Evolutionary conservation across 2,329 filamentous ascomycete species (phyloP).

Genomic region (Clonostachys rhizophaga): DNA sequence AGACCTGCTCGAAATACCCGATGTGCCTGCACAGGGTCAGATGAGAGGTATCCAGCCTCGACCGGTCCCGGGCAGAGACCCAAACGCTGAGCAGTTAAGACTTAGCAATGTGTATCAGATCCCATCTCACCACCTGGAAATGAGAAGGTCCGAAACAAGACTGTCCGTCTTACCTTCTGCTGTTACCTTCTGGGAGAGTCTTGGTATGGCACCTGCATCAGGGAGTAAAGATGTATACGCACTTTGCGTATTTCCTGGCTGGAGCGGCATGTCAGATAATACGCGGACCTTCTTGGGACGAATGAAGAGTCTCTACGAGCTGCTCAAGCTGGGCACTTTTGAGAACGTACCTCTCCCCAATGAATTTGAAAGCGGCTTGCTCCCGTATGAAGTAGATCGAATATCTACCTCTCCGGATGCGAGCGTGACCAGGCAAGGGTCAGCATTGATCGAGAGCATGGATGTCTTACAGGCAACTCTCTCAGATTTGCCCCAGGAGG

Average conservation of each 20-base stretch:
- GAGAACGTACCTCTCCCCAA: conserved; percentile 37
- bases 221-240: conserved; percentile 68
- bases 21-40: conserved; percentile 48
- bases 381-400: conserved; percentile 44
- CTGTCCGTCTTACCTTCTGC: conserved; percentile 73
- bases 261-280: conserved; percentile 56
- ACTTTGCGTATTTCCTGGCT: conserved; percentile 66
- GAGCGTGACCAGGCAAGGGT: conserved; percentile 33
- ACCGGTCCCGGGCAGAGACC: conserved; percentile 32
- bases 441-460: conserved; percentile 42
- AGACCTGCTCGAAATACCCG: conserved; percentile 49
- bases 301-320: conserved; percentile 68
- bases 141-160: conserved; percentile 64
- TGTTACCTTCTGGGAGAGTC: conserved; percentile 74
- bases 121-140: conserved; percentile 64
- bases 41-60: conserved; percentile 47
- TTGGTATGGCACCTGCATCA: conserved; percentile 68
- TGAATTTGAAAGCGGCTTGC: conserved; percentile 35
- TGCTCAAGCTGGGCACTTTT: conserved; percentile 66
- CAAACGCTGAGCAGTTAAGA: conserved; percentile 38
- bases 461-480: conserved; percentile 42
- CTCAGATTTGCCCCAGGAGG: conserved; percentile 30
- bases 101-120: conserved; percentile 56
- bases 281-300: conserved; percentile 62
- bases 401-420: conserved; percentile 33